A percentile compares a stretch with the other conserved stretches of the same genome.
These are phyloP conservation scores for Linum lewisii DNA, from an alignment of 345 rosid species.

Conservation along the genomic window DNA sequence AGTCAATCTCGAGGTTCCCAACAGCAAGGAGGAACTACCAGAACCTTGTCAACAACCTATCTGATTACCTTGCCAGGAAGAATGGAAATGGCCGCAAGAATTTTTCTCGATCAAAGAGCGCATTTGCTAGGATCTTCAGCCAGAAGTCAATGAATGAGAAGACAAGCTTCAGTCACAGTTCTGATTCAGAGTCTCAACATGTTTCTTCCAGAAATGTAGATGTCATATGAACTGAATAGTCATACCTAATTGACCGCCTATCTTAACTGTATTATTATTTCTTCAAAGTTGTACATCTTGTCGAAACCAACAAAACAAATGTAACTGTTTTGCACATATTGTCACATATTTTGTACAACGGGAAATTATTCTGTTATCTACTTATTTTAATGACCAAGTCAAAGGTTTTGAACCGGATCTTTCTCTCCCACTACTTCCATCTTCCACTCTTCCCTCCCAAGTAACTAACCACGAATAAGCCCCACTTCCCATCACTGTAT, in stretches of 20 bases:
- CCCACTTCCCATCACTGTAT: not conserved
- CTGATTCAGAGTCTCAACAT: slow-evolving; percentile 40
- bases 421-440: slow-evolving; percentile 26
- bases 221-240: slow-evolving; percentile 22
- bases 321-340: too few species aligned
- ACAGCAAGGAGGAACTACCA: not conserved
- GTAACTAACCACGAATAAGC: slow-evolving; percentile 7
- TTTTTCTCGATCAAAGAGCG: slow-evolving; percentile 33
- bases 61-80: slow-evolving; percentile 11
- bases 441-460: slow-evolving; percentile 8
- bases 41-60: not conserved
- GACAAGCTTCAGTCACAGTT: slow-evolving; percentile 31
- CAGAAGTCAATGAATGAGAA: slow-evolving; percentile 49
- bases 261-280: not conserved
- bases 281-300: too few species aligned
- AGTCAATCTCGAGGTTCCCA: slow-evolving; percentile 3
- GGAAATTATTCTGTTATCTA: not conserved
- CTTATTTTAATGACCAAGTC: slow-evolving; percentile 6
- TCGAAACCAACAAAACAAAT: too few species aligned
- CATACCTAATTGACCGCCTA: not conserved
- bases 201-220: slow-evolving; percentile 26
- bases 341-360: not conserved
- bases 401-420: not conserved
- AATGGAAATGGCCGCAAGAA: slow-evolving; percentile 9
- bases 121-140: slow-evolving; percentile 45